phyloP scores from a whole-genome alignment of 169 alveolate species.

The Plasmodium cynomolgi region DNA sequence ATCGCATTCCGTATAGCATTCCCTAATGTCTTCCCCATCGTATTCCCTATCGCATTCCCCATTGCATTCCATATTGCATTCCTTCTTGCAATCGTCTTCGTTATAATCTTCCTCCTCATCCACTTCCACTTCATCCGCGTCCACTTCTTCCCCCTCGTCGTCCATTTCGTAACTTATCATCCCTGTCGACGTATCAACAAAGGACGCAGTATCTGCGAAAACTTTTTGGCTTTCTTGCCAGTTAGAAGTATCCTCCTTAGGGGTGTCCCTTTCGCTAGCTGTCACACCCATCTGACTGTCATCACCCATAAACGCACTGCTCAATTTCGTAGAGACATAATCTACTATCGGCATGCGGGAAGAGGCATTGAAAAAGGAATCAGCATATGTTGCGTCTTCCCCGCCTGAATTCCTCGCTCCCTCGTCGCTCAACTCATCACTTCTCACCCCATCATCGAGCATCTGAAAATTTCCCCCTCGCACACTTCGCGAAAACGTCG shows the following conservation, averaged over 20 bases:
- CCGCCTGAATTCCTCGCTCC: background rate
- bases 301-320: background rate
- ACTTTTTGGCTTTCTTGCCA: background rate
- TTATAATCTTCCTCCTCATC: background rate
- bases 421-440: background rate
- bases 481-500: background rate
- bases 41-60: no score
- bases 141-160: background rate
- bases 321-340: background rate
- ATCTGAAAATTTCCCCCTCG: background rate
- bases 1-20: no score
- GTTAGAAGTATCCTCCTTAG: background rate
- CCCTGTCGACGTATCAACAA: background rate
- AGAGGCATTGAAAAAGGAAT: slow-evolving; percentile 3
- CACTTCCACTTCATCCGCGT: background rate
- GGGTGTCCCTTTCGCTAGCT: background rate
- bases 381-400: background rate
- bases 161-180: background rate
- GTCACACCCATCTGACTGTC: background rate
- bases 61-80: no score
- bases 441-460: background rate
- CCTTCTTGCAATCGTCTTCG: no score
- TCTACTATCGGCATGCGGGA: background rate
- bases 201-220: slow-evolving; percentile 9
- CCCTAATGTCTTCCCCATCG: no score